Evolutionary conservation across 2,329 filamentous ascomycete genomes (phyloP).

Genomic region (Tolypocladium ovalisporum): DNA sequence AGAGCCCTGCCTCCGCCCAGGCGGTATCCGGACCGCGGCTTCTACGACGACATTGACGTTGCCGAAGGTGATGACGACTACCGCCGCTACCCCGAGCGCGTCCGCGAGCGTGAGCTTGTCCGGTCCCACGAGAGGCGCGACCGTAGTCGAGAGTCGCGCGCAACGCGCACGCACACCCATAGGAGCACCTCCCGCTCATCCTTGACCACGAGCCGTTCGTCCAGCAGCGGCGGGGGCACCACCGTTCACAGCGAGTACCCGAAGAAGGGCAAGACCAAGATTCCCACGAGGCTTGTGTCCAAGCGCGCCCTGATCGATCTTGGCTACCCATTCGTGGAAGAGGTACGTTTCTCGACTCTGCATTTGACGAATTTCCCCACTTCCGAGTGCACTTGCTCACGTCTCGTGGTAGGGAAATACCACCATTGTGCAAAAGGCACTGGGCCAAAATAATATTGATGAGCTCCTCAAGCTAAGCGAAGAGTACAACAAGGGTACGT

Average conservation of each 20-base stretch:
- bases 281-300: conserved; percentile 71
- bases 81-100: conserved; percentile 46
- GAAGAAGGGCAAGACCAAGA: conserved; percentile 80
- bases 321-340: conserved; percentile 77
- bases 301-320: conserved; percentile 73
- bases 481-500: conserved; percentile 53
- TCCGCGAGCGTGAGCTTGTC: conserved; percentile 52
- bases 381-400: conserved; percentile 3
- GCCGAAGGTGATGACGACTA: conserved; percentile 67
- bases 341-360: conserved; percentile 44
- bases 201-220: conserved; percentile 32
- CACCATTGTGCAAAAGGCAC: conserved; percentile 70
- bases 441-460: conserved; percentile 86
- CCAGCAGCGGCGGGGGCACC: conserved; percentile 37
- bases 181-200: conserved; percentile 32
- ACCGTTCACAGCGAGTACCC: conserved; percentile 54
- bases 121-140: conserved; percentile 33
- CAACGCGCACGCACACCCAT: conserved; percentile 25
- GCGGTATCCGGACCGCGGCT: conserved; percentile 41
- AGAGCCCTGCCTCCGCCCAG: conserved; percentile 49
- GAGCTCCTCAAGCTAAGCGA: conserved; percentile 77
- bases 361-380: too few relatives aligned
- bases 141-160: conserved; percentile 27
- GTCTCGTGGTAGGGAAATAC: conserved; percentile 52
- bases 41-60: conserved; percentile 55